A percentile compares a stretch with the other conserved stretches of the same genome.
Evolutionary conservation across 768 basidiomycete genomes (phyloP).

Genomic region (Inosperma sp.): DNA sequence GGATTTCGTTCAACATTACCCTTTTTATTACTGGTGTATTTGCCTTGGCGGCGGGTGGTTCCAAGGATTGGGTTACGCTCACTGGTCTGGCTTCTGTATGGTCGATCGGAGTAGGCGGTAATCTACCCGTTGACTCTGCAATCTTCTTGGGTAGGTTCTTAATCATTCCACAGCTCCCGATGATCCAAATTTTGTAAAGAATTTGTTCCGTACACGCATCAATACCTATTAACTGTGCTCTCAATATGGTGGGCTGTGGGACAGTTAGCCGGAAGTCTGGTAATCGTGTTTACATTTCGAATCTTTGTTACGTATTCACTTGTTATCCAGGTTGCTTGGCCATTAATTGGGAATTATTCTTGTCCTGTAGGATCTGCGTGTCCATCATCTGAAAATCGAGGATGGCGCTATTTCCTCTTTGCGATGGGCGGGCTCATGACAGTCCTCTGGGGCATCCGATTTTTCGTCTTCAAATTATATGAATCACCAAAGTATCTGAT

Average conservation of each 20-base stretch:
- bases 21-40: conserved; percentile 65
- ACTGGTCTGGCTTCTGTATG: conserved; percentile 51
- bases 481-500: conserved; percentile 77
- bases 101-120: conserved; percentile 66
- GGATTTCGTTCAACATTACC: conserved; percentile 66
- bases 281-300: conserved; percentile 14
- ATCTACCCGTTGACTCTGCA: conserved; percentile 67
- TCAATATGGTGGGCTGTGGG: conserved; percentile 82
- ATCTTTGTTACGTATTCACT: background rate
- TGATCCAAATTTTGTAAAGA: conserved; percentile 34
- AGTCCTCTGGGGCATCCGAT: conserved; percentile 43
- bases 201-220: conserved; percentile 66
- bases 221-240: conserved; percentile 69
- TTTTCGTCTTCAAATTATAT: conserved; percentile 60
- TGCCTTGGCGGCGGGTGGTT: conserved; percentile 55
- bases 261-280: conserved; percentile 55
- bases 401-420: conserved; percentile 76
- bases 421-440: conserved; percentile 71
- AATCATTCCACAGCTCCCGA: too few relatives aligned
- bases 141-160: conserved; percentile 59
- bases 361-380: conserved; percentile 42
- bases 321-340: conserved; percentile 59
- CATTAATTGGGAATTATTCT: conserved; percentile 61
- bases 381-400: conserved; percentile 50
- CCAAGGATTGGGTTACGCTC: conserved; percentile 47